Evolutionary conservation across 1,139 yeast species (phyloP).

Genomic region (Blastobotrys capitulatus): DNA sequence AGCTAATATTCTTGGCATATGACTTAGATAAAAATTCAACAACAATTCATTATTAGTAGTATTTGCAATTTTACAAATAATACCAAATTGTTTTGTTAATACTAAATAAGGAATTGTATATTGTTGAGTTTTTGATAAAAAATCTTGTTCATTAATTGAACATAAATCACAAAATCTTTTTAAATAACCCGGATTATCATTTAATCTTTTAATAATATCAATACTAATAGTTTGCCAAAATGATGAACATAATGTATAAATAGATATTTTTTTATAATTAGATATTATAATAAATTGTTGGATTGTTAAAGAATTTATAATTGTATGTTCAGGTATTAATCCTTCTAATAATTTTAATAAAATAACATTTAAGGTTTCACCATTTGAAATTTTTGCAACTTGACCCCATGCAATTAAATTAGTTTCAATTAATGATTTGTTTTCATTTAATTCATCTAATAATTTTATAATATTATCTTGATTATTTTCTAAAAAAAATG

Average conservation of each 20-base stretch:
- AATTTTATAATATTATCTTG: conserved; percentile 16
- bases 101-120: conserved; percentile 75
- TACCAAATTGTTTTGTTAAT: conserved; percentile 57
- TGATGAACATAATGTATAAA: conserved; percentile 65
- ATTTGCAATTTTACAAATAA: conserved; percentile 52
- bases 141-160: conserved; percentile 54
- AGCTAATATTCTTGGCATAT: conserved; percentile 43
- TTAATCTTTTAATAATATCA: conserved; percentile 50
- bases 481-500: conserved; percentile 18
- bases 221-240: conserved; percentile 72
- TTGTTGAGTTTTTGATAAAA: conserved; percentile 62
- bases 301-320: conserved; percentile 59
- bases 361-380: conserved; percentile 58
- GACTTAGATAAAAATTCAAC: conserved; percentile 27
- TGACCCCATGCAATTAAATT: conserved; percentile 57
- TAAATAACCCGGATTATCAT: conserved; percentile 49
- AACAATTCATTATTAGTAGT: conserved; percentile 23
- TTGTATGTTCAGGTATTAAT: conserved; percentile 55
- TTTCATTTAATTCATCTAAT: conserved; percentile 17
- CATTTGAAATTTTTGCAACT: conserved; percentile 51
- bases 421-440: conserved; percentile 50
- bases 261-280: conserved; percentile 31
- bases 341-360: conserved; percentile 54
- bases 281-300: conserved; percentile 50
- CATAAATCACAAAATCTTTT: conserved; percentile 58